Evolutionary conservation across 441 rosid species (phyloP).

Genomic region (Pelargonium australe): DNA sequence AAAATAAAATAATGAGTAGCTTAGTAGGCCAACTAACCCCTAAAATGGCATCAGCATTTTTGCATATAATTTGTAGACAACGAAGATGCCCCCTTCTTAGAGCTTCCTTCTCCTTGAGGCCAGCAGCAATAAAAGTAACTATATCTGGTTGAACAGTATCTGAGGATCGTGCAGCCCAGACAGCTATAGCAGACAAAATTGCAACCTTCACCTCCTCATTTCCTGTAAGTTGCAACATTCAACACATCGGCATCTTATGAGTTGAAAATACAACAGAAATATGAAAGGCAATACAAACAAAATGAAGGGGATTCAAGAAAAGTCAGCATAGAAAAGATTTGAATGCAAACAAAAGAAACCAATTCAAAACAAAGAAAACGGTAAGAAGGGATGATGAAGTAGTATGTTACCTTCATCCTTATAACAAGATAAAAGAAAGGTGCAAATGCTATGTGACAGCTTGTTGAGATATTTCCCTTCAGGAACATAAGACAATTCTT

Average conservation of each 20-base stretch:
- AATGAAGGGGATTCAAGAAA: constrained; percentile 6
- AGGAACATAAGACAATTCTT: constrained; percentile 76
- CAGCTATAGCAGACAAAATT: constrained; percentile 59
- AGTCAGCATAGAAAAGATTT: neutral
- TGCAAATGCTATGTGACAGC: constrained; percentile 47
- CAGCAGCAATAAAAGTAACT: constrained; percentile 64
- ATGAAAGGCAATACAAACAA: constrained; percentile 4
- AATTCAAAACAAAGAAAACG: neutral
- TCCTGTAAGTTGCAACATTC: constrained; percentile 42
- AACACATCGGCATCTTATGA: constrained; percentile 18
- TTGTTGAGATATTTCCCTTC: constrained; percentile 77
- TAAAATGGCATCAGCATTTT: constrained; percentile 57
- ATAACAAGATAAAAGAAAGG: constrained; percentile 70
- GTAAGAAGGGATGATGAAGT: neutral
- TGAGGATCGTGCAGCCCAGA: constrained; percentile 71
- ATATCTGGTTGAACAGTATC: constrained; percentile 63
- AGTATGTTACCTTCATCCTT: constrained; percentile 74
- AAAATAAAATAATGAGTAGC: constrained; percentile 12
- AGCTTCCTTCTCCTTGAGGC: constrained; percentile 91
- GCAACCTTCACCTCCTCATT: constrained; percentile 94
- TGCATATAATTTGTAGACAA: constrained; percentile 54
- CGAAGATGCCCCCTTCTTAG: constrained; percentile 94
- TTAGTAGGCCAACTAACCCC: constrained; percentile 38
- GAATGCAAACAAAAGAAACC: neutral
- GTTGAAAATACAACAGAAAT: neutral